Evolutionary conservation across 2,329 filamentous ascomycete genomes (phyloP).

Genomic region (Fragosphaeria purpurea): DNA sequence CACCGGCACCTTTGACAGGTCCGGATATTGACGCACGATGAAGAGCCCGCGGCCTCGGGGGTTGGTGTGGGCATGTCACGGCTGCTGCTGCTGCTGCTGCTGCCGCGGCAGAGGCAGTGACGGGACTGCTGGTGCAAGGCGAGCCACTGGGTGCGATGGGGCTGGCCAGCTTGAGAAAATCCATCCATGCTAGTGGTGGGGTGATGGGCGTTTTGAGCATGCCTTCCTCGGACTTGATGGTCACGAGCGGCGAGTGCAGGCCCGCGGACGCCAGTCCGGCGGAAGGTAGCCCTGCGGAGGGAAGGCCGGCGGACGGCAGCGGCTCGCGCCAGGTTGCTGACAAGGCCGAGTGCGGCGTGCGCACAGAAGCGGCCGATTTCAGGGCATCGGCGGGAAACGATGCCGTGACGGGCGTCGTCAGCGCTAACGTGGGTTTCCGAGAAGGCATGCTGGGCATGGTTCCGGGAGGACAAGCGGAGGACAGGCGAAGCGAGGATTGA

Average conservation of each 20-base stretch:
- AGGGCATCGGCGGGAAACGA: constrained; percentile 40
- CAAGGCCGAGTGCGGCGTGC: constrained; percentile 58
- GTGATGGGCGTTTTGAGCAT: constrained; percentile 75
- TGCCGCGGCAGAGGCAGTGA: neutral
- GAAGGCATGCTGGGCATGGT: constrained; percentile 35
- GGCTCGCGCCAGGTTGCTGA: constrained; percentile 33
- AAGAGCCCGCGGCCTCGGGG: neutral
- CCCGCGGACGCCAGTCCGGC: constrained; percentile 30
- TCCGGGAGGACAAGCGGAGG: neutral
- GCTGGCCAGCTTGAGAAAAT: constrained; percentile 70
- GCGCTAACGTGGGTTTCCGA: constrained; percentile 44
- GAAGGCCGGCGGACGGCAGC: constrained; percentile 25
- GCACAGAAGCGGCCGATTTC: constrained; percentile 37
- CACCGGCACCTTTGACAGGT: constrained; percentile 20
- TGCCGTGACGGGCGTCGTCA: constrained; percentile 52
- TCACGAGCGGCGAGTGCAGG: constrained; percentile 31
- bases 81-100: neutral
- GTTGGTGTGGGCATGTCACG: neutral
- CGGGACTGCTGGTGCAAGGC: neutral
- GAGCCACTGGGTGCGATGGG: constrained; percentile 10
- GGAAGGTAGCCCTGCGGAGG: constrained; percentile 32
- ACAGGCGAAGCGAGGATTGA: neutral
- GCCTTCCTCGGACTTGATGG: constrained; percentile 58
- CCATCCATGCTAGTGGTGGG: constrained; percentile 79
- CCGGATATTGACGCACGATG: constrained; percentile 12